These are phyloP conservation scores for Lachancea meyersii DNA, from an alignment of 805 yeast species.

Conservation along the genomic window DNA sequence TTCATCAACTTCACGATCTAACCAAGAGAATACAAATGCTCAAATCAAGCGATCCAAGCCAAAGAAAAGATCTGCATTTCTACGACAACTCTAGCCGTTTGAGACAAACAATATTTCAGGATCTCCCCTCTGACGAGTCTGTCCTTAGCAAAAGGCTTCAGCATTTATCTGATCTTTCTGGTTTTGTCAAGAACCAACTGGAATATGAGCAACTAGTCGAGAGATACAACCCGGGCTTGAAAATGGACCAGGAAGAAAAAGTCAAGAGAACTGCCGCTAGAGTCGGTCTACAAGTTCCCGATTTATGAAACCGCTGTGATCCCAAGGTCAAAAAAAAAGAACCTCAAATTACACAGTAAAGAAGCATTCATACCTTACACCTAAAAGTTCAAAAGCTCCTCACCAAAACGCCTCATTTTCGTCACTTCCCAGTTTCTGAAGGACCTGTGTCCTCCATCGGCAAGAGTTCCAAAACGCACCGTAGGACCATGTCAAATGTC, in stretches of 20 bases:
- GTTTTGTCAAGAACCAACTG: constrained; percentile 66
- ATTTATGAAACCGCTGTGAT: neutral
- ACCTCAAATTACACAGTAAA: neutral
- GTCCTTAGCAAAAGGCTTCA: constrained; percentile 10
- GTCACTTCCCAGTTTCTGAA: constrained; percentile 2
- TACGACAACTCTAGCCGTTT: constrained; percentile 15
- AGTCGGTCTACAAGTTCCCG: constrained; percentile 77
- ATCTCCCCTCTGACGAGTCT: constrained; percentile 4
- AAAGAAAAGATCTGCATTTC: constrained; percentile 16
- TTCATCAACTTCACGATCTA: constrained; percentile 11
- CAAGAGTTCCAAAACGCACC: constrained; percentile 67
- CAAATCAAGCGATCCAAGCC: constrained; percentile 11
- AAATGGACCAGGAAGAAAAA: constrained; percentile 70
- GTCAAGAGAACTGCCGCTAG: constrained; percentile 74
- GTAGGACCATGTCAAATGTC: constrained; percentile 85
- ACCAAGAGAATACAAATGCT: constrained; percentile 15
- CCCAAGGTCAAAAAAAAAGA: neutral
- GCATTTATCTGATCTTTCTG: constrained; percentile 53
- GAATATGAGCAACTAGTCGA: constrained; percentile 72
- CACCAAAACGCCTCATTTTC: neutral
- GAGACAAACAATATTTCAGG: constrained; percentile 11
- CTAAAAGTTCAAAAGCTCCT: neutral
- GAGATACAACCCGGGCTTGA: constrained; percentile 80
- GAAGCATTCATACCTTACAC: too few species aligned
- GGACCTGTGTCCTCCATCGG: constrained; percentile 50